These are phyloP conservation scores for Camelina laxa DNA, from an alignment of 345 rosid species.

Conservation along the genomic window DNA sequence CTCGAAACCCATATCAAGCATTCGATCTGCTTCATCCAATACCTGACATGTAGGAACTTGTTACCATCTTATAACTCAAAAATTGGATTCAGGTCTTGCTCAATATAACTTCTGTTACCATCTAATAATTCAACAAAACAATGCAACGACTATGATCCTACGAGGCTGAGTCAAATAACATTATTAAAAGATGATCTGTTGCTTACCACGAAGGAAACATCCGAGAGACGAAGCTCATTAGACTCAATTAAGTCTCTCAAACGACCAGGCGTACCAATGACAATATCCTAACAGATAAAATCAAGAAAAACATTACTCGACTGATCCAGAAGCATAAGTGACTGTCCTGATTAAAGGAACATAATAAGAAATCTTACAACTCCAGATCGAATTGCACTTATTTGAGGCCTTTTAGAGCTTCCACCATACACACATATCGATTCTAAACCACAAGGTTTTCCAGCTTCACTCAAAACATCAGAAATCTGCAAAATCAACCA, in stretches of 20 bases:
- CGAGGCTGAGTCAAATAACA: not conserved
- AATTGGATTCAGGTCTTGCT: not conserved
- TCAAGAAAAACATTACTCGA: not conserved
- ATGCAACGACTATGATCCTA: not conserved
- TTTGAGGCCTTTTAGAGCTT: conserved; percentile 84
- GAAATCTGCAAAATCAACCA: conserved; percentile 60
- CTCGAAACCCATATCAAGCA: conserved; percentile 99
- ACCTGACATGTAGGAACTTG: conserved; percentile 54
- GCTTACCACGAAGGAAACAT: conserved; percentile 92
- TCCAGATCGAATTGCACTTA: conserved; percentile 70
- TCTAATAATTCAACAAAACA: no score
- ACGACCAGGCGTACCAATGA: conserved; percentile 98
- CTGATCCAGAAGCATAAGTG: not conserved
- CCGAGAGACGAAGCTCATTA: conserved; percentile 68
- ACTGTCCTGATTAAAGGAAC: not conserved
- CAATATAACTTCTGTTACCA: no score
- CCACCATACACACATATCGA: conserved; percentile 94
- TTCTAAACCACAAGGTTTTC: conserved; percentile 67
- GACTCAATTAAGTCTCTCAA: conserved; percentile 87
- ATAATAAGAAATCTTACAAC: conserved; percentile 55
- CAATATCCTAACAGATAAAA: conserved; percentile 62
- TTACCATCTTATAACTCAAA: conserved; percentile 15
- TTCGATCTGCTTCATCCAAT: conserved; percentile 97
- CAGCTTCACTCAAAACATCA: conserved; percentile 79
- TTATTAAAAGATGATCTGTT: not conserved